Percentiles rank a stretch among this genome's conserved stretches.
Conservation (phyloP, 495 filamentous ascomycete species). For the Glonium stellatum region DNA sequence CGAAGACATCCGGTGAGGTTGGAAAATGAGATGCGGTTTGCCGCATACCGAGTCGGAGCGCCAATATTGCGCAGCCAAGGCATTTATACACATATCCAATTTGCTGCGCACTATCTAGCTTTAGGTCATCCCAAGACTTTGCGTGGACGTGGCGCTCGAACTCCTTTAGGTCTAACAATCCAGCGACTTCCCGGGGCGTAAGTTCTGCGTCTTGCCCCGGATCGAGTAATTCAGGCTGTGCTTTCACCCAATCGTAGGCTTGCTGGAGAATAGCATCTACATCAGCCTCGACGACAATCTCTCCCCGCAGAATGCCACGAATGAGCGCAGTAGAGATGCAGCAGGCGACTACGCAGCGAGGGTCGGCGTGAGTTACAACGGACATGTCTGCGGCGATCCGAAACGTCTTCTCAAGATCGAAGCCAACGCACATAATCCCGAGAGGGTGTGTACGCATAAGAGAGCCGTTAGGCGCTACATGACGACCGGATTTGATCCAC, state of each 20-base stretch:
- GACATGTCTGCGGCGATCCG: constrained; percentile 27
- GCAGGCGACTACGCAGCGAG: constrained; percentile 42
- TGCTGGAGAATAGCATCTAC: constrained; percentile 34
- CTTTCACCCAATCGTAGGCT: constrained; percentile 28
- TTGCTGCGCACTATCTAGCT: constrained; percentile 34
- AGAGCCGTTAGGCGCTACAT: constrained; percentile 43
- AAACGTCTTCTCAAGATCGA: constrained; percentile 34
- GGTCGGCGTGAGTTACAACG: constrained; percentile 42
- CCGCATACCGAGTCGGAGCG: constrained; percentile 36
- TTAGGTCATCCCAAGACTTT: constrained; percentile 30
- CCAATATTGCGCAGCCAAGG: constrained; percentile 38
- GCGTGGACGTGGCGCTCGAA: constrained; percentile 34
- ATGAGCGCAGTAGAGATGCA: constrained; percentile 39
- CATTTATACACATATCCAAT: constrained; percentile 49
- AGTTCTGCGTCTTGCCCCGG: constrained; percentile 12
- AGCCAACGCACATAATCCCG: constrained; percentile 37
- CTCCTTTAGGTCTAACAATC: constrained; percentile 34
- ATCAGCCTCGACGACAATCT: constrained; percentile 34
- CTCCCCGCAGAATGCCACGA: constrained; percentile 39
- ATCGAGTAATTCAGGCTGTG: constrained; percentile 21
- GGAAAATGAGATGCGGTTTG: constrained; percentile 4
- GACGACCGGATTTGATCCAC: constrained; percentile 34
- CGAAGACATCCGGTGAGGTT: constrained; percentile 32
- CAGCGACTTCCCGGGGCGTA: neutral
- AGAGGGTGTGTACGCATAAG: constrained; percentile 45